Base-by-base conservation (phyloP, 1,284 basidiomycete species). In the Violaceomyces palustris region DNA sequence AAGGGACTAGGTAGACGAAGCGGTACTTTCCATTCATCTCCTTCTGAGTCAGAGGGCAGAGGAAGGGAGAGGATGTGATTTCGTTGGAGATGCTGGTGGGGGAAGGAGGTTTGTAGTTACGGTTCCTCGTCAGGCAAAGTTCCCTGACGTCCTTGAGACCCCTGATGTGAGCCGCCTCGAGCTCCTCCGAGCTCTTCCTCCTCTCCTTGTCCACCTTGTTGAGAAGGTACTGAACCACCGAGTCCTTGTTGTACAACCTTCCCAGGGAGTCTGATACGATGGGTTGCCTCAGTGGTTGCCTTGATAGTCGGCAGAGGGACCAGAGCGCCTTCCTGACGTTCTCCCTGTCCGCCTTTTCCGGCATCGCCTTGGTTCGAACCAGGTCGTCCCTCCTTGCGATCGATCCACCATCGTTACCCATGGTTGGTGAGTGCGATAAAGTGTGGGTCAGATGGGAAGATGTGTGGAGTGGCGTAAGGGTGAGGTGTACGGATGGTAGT, bases 351-450 rank as follows among this genome's bases (percentile, higher is more conserved):
- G 48, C 42, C 28, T 54, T 56, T 23, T 51, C 47, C 10, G 12
- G 26, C 2, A 42, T 29, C 3, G 47, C 53, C 41, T 61, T 61
- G 11, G 61, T 64, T 9, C 59, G 58, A 11, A 73, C 70, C 6
- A 73, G 41, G 37, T 73, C 70, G 22, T 62, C 56, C 14, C 70
- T 52, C 30, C 56, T 50, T 23, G 69, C 58, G 36, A 73, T 72
- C 2, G 67, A 60, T 31, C 70, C 70, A 21, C 70, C 70, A 42
- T 73, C 70, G 39, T 64, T 64, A 14, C 70, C 70, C 70, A n/a
- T n/a, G n/a, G n/a, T n/a, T n/a, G n/a, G n/a, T n/a, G n/a, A n/a
- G n/a, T n/a, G n/a, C n/a, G n/a, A n/a, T n/a, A n/a, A n/a, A n/a
- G n/a, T n/a, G n/a, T n/a, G n/a, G n/a, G n/a, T n/a, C n/a, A n/a